phyloP scores from a whole-genome alignment of 2,329 filamentous ascomycete species.

The Hymenoscyphus occultus region DNA sequence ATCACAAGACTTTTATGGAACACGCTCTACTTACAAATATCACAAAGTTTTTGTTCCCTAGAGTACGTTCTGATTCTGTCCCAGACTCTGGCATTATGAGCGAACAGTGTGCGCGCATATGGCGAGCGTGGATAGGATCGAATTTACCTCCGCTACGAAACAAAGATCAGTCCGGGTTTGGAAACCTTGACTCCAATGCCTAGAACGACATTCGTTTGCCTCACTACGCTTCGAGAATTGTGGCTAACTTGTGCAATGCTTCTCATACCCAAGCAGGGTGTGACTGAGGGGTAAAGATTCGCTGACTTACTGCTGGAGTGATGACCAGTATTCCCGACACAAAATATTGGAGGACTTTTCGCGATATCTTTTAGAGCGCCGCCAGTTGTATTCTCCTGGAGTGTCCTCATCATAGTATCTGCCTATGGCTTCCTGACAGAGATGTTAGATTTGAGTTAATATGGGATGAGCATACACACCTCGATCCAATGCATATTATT shows the following conservation, averaged over 20 bases:
- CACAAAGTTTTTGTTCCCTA: slow-evolving; percentile 12
- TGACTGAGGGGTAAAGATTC: too few species aligned
- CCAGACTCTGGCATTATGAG: slow-evolving; percentile 4
- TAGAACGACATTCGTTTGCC: not conserved
- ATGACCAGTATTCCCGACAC: slow-evolving; percentile 14
- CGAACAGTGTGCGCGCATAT: slow-evolving; percentile 15
- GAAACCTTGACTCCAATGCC: not conserved
- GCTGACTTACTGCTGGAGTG: slow-evolving; percentile 6
- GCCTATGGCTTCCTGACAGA: slow-evolving; percentile 12
- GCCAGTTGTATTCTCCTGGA: slow-evolving; percentile 11
- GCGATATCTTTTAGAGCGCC: not conserved
- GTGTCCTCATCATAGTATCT: slow-evolving; percentile 13
- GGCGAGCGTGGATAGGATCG: slow-evolving; percentile 13
- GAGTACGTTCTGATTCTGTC: not conserved
- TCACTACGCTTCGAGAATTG: too few species aligned
- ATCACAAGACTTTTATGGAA: not conserved
- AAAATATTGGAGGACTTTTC: slow-evolving; percentile 9
- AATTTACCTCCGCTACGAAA: slow-evolving; percentile 2
- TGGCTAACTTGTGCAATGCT: too few species aligned
- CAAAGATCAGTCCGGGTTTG: not conserved
- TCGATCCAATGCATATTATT: slow-evolving; percentile 19
- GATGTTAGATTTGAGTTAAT: not conserved
- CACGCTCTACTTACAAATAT: slow-evolving; percentile 8
- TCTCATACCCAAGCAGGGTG: too few species aligned
- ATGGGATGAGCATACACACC: not conserved